phyloP scores from a whole-genome alignment of 2,329 filamentous ascomycete species.

The Chalaropsis ovoidea region DNA sequence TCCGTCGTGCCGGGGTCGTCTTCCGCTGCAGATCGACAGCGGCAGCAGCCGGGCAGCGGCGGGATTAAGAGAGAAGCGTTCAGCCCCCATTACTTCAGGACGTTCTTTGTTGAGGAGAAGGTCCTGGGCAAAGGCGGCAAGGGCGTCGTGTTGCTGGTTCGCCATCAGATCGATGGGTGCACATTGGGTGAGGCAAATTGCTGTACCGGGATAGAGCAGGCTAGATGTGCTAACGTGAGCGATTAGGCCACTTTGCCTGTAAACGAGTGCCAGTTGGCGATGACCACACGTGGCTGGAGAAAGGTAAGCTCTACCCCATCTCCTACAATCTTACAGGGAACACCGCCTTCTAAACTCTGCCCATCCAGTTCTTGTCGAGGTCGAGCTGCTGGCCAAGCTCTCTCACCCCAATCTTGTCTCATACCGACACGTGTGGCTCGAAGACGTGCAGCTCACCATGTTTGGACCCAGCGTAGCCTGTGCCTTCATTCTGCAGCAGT shows the following conservation, averaged over 20 bases:
- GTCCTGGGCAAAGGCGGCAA: constrained; percentile 85
- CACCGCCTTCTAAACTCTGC: not conserved
- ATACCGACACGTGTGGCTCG: constrained; percentile 94
- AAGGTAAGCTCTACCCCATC: constrained; percentile 37
- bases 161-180: constrained; percentile 83
- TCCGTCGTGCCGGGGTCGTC: not conserved
- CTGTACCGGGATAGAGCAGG: not conserved
- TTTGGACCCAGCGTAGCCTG: constrained; percentile 90
- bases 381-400: constrained; percentile 81
- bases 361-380: constrained; percentile 62
- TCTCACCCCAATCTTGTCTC: constrained; percentile 93
- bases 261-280: constrained; percentile 94
- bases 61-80: constrained; percentile 74
- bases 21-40: constrained; percentile 20
- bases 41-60: constrained; percentile 38
- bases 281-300: constrained; percentile 90
- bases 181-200: constrained; percentile 46
- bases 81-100: constrained; percentile 82
- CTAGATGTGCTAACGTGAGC: not conserved
- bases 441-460: constrained; percentile 70
- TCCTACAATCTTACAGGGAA: not conserved
- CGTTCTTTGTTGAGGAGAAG: constrained; percentile 82
- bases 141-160: constrained; percentile 87
- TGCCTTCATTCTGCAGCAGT: constrained; percentile 94
- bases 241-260: constrained; percentile 69